Evolutionary conservation across 1,284 basidiomycete genomes (phyloP), one percentile per base, ranked within the genome.

Genomic region (Ustilago bromivora): DNA sequence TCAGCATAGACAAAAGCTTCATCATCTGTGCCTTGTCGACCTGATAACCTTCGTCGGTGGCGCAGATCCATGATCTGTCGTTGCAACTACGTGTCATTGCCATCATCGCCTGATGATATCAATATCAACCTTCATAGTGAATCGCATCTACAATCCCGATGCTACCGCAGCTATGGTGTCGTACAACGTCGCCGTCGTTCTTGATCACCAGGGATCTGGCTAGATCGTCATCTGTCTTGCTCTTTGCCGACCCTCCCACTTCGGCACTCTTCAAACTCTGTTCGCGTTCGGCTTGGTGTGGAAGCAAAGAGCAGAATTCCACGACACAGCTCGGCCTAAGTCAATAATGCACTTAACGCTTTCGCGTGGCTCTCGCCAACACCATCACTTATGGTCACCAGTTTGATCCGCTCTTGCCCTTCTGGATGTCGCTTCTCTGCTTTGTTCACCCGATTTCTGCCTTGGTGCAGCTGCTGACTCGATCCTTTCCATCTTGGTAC

Each of bases 381-480:
- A 46, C n/a, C 43, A 13, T 51, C 46, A 23, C 9, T 13, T 15
- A 4, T 10, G 23, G 31, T 13, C 8, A 49, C 15, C 10, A 40
- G 38, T 11, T 23, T 31, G 13, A 49, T 49, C 19, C 31, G n/a
- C 23, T n/a, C 46, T 28, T 15, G 36, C 15, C 41, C 52, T 58
- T 60, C 61, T 61, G 58, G 53, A 55, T 70, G 54, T 61, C 62
- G 54, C 36, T 12, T 34, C 11, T 15, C 43, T 15, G 38, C 28
- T 38, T 10, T 31, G 17, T 17, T 28, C 36, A 19, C 1, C 19
- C 31, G 4, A 28, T 9, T 15, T 36, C 36, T 15, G 43, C 15
- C 49, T 9, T 6, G 8, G 43, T 23, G 32, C 63, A 54, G 19
- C 34, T 12, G 54, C 71, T 72, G 49, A 72, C 71, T 36, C 23